Evolutionary conservation across 495 filamentous ascomycete species (phyloP).

Genomic region (Tetracladium setigerum): DNA sequence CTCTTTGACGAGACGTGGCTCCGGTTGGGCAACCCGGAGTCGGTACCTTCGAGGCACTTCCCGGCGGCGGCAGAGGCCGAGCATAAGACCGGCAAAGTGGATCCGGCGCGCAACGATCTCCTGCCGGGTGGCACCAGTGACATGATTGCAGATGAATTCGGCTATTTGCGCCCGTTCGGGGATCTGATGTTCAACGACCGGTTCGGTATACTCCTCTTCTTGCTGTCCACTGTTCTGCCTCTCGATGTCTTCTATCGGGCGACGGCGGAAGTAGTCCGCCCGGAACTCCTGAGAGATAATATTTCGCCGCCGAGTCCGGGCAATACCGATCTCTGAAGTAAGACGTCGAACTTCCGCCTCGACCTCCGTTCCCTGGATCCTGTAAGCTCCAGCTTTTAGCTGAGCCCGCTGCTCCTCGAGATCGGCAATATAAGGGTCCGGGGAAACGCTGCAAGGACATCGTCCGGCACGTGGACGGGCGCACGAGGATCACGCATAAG

Average conservation of each 20-base stretch:
- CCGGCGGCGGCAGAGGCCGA: conserved; percentile 3
- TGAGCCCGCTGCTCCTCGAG: conserved; percentile 16
- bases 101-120: conserved; percentile 7
- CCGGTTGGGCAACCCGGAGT: background rate
- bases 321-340: conserved; percentile 1
- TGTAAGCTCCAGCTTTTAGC: conserved; percentile 16
- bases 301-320: conserved; percentile 7
- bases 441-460: conserved; percentile 11
- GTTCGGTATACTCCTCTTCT: conserved; percentile 17
- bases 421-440: conserved; percentile 16
- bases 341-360: conserved; percentile 9
- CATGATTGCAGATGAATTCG: conserved; percentile 11
- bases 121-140: conserved; percentile 2
- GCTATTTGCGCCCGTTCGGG: conserved; percentile 15
- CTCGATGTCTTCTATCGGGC: conserved; percentile 26
- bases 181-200: conserved; percentile 16
- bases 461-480: conserved; percentile 15
- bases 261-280: conserved; percentile 21
- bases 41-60: conserved; percentile 7
- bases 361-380: conserved; percentile 1
- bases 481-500: conserved; percentile 22
- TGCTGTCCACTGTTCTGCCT: conserved; percentile 14
- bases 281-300: conserved; percentile 18
- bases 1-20: background rate
- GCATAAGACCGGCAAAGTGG: conserved; percentile 8